Evolutionary conservation across 1,139 yeast species (phyloP), one percentile per base, ranked within the genome.

Genomic region (Geotrichum fermentans): DNA sequence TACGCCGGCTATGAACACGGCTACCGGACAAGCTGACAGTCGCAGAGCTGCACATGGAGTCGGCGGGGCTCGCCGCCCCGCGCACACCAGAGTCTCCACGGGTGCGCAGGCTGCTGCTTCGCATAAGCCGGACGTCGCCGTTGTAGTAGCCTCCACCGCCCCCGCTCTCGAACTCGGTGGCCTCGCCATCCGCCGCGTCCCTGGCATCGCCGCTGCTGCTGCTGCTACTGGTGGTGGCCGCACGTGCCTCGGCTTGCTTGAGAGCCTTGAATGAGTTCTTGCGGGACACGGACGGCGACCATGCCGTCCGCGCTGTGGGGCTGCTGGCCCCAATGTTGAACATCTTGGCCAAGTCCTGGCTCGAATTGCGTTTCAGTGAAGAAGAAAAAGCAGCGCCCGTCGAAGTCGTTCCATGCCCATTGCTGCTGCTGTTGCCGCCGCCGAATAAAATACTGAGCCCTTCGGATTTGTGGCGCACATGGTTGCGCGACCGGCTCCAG

Each of bases 231-330:
- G n/a, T n/a, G n/a, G n/a, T n/a, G n/a, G n/a, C n/a, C n/a, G n/a
- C n/a, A n/a, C n/a, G n/a, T n/a, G n/a, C n/a, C n/a, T n/a, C n/a
- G n/a, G n/a, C 34, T n/a, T 13, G 34, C n/a, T 18, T 35, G 1
- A 49, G 11, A 24, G 16, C 38, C 24, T 42, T 49, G 21, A 35
- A 38, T 21, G 49, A 44, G 22, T 45, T 45, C 18, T 45, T 38
- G 14, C 52, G 36, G 16, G 52, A 49, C 29, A 45, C 26, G 5
- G 41, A 20, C 4, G 49, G 49, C 4, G 52, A 49, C 37, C 47
- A 33, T 14, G 40, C 37, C 10, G 45, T 46, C n/a, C 43, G 43
- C 2, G 29, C 44, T 5, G 51, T 43, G 16, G 51, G 51, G 16
- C 47, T 37, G 11, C 28, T 29, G 30, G 20, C 32, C 7, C 45